These are phyloP conservation scores for Chloris gayana DNA, from an alignment of 176 grass and related monocot species.

Conservation along the genomic window DNA sequence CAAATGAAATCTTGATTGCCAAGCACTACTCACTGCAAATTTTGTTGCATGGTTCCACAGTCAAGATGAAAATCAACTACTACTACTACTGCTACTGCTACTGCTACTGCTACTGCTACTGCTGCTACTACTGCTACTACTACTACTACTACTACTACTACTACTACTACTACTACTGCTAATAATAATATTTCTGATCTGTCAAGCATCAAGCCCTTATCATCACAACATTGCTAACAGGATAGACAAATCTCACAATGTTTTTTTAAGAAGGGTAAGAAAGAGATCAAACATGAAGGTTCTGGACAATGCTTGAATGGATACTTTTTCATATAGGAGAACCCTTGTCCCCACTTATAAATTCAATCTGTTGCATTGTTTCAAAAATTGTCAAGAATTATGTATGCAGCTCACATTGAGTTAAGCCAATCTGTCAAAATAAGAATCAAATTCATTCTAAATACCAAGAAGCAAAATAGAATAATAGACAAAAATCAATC, in stretches of 20 bases:
- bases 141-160: constrained; percentile 9
- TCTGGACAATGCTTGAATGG: background rate
- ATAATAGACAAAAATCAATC: background rate
- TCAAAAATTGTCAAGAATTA: background rate
- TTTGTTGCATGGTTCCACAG: constrained; percentile 4
- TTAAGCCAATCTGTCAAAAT: background rate
- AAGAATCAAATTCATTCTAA: background rate
- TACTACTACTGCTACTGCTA: background rate
- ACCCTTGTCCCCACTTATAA: background rate
- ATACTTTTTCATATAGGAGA: background rate
- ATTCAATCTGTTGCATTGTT: background rate
- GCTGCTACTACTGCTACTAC: background rate
- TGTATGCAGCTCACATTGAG: background rate
- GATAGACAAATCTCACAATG: background rate
- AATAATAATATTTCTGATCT: background rate
- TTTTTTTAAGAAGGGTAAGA: background rate
- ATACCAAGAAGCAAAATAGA: background rate
- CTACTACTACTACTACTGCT: background rate
- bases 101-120: constrained; percentile 3
- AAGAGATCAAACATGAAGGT: constrained; percentile 7
- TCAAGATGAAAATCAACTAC: constrained; percentile 15
- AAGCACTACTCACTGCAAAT: constrained; percentile 15
- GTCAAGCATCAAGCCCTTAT: constrained; percentile 5
- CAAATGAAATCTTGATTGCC: background rate
- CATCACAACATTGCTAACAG: background rate